Percentiles rank a stretch among this genome's conserved stretches.
phyloP scores from a whole-genome alignment of 768 basidiomycete species.

The Serendipita sp. region DNA sequence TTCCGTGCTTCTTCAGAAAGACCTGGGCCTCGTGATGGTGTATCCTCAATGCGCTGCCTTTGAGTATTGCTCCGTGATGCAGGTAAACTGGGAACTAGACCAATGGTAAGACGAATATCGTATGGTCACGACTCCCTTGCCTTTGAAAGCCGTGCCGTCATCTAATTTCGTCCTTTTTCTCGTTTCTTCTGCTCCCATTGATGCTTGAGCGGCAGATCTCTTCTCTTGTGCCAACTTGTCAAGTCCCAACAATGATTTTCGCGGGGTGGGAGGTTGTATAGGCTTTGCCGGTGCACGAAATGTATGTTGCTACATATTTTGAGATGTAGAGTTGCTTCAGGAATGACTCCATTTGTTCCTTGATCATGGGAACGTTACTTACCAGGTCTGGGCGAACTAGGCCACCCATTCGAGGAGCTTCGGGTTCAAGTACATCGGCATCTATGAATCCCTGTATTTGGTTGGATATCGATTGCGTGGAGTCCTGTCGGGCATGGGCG shows the following conservation, averaged over 20 bases:
- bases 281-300: slow-evolving; percentile 64
- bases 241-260: slow-evolving; percentile 68
- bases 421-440: slow-evolving; percentile 71
- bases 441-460: slow-evolving; percentile 60
- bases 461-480: slow-evolving; percentile 29
- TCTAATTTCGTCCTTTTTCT: slow-evolving; percentile 50
- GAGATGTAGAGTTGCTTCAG: neutral
- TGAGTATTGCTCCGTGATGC: slow-evolving; percentile 35
- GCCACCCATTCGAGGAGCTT: slow-evolving; percentile 61
- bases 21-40: slow-evolving; percentile 85
- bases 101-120: neutral
- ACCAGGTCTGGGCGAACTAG: slow-evolving; percentile 53
- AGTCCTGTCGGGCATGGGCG: slow-evolving; percentile 51
- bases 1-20: slow-evolving; percentile 58
- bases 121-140: slow-evolving; percentile 23
- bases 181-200: slow-evolving; percentile 32
- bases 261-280: slow-evolving; percentile 59
- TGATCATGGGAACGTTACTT: slow-evolving; percentile 14
- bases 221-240: slow-evolving; percentile 85
- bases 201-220: slow-evolving; percentile 36
- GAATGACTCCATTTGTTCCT: slow-evolving; percentile 7
- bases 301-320: slow-evolving; percentile 43
- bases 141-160: slow-evolving; percentile 72
- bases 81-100: slow-evolving; percentile 64
- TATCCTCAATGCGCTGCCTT: slow-evolving; percentile 72